phyloP scores from a whole-genome alignment of 805 yeast genomes.

The Monosporozyma servazzii region DNA sequence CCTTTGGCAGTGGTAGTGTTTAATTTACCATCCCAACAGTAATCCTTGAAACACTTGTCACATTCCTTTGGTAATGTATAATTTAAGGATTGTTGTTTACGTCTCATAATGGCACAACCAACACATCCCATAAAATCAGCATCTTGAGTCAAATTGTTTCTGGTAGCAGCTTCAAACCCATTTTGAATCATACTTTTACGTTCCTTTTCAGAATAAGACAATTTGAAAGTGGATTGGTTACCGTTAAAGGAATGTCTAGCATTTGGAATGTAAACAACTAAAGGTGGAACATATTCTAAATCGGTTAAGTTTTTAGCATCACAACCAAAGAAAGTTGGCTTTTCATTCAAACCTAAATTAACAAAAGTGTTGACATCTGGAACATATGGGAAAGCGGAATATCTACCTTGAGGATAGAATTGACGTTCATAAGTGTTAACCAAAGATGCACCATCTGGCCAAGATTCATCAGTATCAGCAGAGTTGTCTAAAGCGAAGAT shows the following conservation, averaged over 20 bases:
- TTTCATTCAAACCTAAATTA: conserved; percentile 49
- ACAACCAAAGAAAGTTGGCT: conserved; percentile 81
- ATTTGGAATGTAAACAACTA: conserved; percentile 72
- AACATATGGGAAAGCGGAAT: conserved; percentile 68
- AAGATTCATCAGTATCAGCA: conserved; percentile 47
- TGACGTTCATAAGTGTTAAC: conserved; percentile 51
- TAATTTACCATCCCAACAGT: conserved; percentile 64
- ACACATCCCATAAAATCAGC: conserved; percentile 63
- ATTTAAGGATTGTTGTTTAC: conserved; percentile 63
- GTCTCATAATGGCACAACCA: conserved; percentile 74
- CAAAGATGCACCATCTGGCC: conserved; percentile 65
- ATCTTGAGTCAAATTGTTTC: conserved; percentile 59
- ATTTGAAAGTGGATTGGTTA: conserved; percentile 64
- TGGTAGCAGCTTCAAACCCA: conserved; percentile 63
- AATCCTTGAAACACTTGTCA: conserved; percentile 53
- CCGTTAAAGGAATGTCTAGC: conserved; percentile 54
- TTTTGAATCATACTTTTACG: conserved; percentile 54
- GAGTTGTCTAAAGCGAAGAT: conserved; percentile 59
- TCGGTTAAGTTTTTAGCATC: conserved; percentile 52
- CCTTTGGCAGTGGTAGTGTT: conserved; percentile 16
- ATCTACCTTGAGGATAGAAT: conserved; percentile 42
- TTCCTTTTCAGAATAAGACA: conserved; percentile 51
- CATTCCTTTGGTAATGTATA: conserved; percentile 57
- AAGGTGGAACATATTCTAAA: conserved; percentile 52
- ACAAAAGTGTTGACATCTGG: conserved; percentile 60